phyloP scores from a whole-genome alignment of 495 filamentous ascomycete species.

The Penicillium angulare region DNA sequence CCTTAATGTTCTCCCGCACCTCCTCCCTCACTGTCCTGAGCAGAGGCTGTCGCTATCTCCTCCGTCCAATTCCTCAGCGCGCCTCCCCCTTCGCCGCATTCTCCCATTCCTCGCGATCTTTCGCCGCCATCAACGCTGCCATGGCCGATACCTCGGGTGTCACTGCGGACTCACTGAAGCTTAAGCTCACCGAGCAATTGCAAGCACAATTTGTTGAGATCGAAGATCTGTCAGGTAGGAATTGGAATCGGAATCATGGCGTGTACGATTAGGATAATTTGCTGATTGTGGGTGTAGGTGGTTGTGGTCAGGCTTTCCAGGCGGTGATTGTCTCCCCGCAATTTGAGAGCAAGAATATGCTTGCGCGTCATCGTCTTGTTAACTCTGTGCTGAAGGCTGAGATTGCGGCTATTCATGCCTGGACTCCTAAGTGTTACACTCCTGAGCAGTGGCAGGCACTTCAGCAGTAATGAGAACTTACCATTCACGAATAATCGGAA shows the following conservation, averaged over 20 bases:
- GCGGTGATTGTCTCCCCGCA: conserved; percentile 85
- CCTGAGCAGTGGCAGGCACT: conserved; percentile 88
- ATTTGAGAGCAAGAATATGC: conserved; percentile 82
- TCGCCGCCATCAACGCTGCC: conserved; percentile 38
- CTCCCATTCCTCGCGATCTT: conserved; percentile 40
- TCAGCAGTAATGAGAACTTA: conserved; percentile 37
- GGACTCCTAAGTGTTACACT: conserved; percentile 95
- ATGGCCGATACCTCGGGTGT: conserved; percentile 58
- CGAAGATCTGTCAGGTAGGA: conserved; percentile 85
- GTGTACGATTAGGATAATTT: not conserved
- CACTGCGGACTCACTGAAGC: conserved; percentile 65
- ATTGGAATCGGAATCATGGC: not conserved
- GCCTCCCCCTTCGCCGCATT: conserved; percentile 33
- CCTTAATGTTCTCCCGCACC: conserved; percentile 46
- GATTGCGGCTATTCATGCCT: conserved; percentile 95
- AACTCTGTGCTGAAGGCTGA: conserved; percentile 87
- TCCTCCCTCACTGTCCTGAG: conserved; percentile 34
- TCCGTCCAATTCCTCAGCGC: conserved; percentile 25
- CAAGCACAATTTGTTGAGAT: conserved; percentile 86
- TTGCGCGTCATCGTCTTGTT: conserved; percentile 85
- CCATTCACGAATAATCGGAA: not conserved
- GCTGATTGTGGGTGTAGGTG: conserved; percentile 57
- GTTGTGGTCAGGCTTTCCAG: conserved; percentile 94
- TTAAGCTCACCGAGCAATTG: conserved; percentile 68
- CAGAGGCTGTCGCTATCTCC: conserved; percentile 46